These are phyloP conservation scores for Malassezia slooffiae DNA, from an alignment of 1,284 basidiomycete genomes.

Conservation along the genomic window DNA sequence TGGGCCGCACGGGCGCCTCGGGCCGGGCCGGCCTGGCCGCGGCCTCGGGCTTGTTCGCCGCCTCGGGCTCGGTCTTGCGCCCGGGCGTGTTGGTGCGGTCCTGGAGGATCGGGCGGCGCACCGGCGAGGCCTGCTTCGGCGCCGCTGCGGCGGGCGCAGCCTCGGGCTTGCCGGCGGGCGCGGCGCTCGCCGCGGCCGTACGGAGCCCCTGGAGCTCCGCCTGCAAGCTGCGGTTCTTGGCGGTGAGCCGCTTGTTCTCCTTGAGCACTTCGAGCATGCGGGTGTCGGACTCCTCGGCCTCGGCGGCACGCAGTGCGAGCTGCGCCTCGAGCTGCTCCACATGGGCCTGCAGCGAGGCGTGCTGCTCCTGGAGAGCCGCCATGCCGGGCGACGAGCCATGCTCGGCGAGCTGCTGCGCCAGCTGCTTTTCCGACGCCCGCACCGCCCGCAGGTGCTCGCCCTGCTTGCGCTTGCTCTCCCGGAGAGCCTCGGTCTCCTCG, in stretches of 20 bases:
- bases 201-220: too few species aligned
- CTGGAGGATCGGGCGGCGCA: too few species aligned
- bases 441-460: constrained; percentile 7
- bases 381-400: too few species aligned
- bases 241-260: constrained; percentile 21
- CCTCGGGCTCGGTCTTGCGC: too few species aligned
- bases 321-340: constrained; percentile 28
- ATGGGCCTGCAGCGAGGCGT: constrained; percentile 2
- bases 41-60: too few species aligned
- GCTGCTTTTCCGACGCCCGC: background rate
- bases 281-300: constrained; percentile 34
- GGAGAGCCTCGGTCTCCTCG: background rate
- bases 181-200: too few species aligned
- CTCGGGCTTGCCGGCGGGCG: too few species aligned
- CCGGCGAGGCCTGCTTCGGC: too few species aligned
- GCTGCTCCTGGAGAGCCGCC: too few species aligned
- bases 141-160: too few species aligned
- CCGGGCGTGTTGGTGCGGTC: constrained; percentile 1
- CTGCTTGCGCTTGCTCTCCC: constrained; percentile 1
- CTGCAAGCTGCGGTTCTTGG: constrained; percentile 3
- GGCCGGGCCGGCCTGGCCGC: too few species aligned
- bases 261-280: constrained; percentile 30
- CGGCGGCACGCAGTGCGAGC: constrained; percentile 26
- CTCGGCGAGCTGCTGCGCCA: background rate
- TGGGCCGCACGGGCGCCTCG: background rate